Percentiles rank a stretch among this genome's conserved stretches.
Conservation (phyloP, 306 rosid genomes). For the Macrotyloma uniflorum region DNA sequence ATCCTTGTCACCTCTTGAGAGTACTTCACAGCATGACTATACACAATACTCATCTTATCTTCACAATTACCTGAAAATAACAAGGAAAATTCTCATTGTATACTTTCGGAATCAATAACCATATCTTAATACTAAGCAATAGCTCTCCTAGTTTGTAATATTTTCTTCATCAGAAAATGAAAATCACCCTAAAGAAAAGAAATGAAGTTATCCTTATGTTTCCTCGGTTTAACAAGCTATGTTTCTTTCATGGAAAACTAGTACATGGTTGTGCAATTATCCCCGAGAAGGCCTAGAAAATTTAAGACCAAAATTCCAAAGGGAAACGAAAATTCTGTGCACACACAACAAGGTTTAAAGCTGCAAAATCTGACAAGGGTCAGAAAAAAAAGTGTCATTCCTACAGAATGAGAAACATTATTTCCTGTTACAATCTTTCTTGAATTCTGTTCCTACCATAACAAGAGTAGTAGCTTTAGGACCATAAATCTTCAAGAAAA, state of each 20-base stretch:
- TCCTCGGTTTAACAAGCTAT: not conserved
- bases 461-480: not conserved
- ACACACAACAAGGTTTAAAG: constrained; percentile 12
- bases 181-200: constrained; percentile 2
- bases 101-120: not conserved
- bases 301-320: not conserved
- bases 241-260: not conserved
- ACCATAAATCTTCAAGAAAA: not conserved
- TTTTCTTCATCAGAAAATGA: not conserved
- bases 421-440: constrained; percentile 36
- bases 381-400: constrained; percentile 1
- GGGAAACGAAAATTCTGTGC: not conserved
- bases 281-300: not conserved
- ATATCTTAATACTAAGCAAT: no score
- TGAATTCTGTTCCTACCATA: constrained; percentile 33
- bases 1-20: constrained; percentile 49
- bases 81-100: not conserved
- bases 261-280: not conserved
- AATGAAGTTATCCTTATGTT: not conserved
- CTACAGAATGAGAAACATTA: constrained; percentile 13
- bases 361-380: constrained; percentile 17
- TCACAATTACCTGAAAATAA: constrained; percentile 34
- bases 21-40: constrained; percentile 47
- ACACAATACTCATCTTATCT: constrained; percentile 58
- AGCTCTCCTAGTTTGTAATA: not conserved